Evolutionary conservation across 1,139 yeast species (phyloP), one percentile per base, ranked within the genome.

Genomic region (Debaryomycetaceae sp.): DNA sequence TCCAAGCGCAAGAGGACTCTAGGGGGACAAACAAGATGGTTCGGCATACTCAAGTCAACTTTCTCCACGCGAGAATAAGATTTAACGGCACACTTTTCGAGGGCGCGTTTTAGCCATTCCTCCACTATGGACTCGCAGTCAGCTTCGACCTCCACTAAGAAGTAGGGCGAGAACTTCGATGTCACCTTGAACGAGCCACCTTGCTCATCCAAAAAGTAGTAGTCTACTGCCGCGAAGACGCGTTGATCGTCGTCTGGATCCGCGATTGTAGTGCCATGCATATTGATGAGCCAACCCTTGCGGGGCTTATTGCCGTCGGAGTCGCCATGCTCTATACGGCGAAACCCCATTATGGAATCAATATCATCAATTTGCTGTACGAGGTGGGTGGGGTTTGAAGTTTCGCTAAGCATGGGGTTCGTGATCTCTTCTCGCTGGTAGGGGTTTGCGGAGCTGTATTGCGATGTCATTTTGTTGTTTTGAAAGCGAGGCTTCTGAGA

Each of bases 101-200:
- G 59, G 30, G 63, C 54, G 45, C 77, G 77, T 38, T 82, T 70
- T 31, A 87, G 45, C 51, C 73, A 78, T 46, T 90, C 97, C 51
- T 90, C 98, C 5, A 86, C 86, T 41, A 83, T 96, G 1, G 77
- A 63, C 39, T 82, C 95, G 30, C 64, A 65, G 0, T 75, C 79
- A 3, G 72, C 70, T 21, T 70, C 60, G 37, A 86, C 74, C 6
- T 75, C 67, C n/a, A 92, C 57, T 32, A 79, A 71, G 47, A 92
- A 82, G 50, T 92, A 92, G 0, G 99, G 98, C 45, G 85, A 90
- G 48, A 72, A 83, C 36, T 72, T 78, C 13, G 82, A 55, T 1
- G 95, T 80, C 3, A 87, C 77, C 49, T 87, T 90, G 61, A 92
- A 92, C 23, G 83, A 75, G 3, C 97, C 98, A 26, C 99, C 99